Percentiles rank a stretch among this genome's conserved stretches.
Evolutionary conservation across 176 grass and related monocot species (phyloP).

Genomic region (Oryza nivara): DNA sequence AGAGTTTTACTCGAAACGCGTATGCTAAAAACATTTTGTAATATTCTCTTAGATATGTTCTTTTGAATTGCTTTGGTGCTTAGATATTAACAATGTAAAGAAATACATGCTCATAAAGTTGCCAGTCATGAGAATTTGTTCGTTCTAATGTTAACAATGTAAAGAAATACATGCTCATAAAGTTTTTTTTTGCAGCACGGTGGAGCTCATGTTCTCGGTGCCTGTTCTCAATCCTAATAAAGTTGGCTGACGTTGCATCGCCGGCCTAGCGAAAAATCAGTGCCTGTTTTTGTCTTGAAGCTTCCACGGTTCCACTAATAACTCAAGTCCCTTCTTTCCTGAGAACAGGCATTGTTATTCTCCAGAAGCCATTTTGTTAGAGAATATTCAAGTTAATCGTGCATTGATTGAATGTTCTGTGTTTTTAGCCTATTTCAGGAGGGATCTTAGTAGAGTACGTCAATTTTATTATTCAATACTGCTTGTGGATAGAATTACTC

Average conservation of each 20-base stretch:
- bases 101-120: background rate
- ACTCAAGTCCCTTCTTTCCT: conserved; percentile 26
- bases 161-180: background rate
- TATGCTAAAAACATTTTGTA: background rate
- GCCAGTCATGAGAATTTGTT: background rate
- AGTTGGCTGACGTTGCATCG: background rate
- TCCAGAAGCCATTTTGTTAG: background rate
- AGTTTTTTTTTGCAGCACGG: conserved; percentile 29
- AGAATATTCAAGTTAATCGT: background rate
- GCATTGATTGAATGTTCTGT: background rate
- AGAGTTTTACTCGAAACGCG: background rate
- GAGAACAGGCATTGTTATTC: conserved; percentile 37
- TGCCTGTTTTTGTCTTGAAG: background rate
- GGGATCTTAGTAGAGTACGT: conserved; percentile 36
- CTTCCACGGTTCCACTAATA: conserved; percentile 19
- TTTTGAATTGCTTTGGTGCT: background rate
- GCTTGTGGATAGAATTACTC: conserved; percentile 30
- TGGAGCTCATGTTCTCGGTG: conserved; percentile 52
- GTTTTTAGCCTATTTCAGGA: conserved; percentile 31
- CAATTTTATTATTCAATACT: conserved; percentile 12
- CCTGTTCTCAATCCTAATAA: conserved; percentile 33
- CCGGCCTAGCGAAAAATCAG: background rate
- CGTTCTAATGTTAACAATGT: background rate
- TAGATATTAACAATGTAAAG: background rate
- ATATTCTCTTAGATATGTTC: background rate